A percentile compares a stretch with the other conserved stretches of the same genome.
Evolutionary conservation across 257 asterid species (phyloP).

Genomic region (Handroanthus guayacan): DNA sequence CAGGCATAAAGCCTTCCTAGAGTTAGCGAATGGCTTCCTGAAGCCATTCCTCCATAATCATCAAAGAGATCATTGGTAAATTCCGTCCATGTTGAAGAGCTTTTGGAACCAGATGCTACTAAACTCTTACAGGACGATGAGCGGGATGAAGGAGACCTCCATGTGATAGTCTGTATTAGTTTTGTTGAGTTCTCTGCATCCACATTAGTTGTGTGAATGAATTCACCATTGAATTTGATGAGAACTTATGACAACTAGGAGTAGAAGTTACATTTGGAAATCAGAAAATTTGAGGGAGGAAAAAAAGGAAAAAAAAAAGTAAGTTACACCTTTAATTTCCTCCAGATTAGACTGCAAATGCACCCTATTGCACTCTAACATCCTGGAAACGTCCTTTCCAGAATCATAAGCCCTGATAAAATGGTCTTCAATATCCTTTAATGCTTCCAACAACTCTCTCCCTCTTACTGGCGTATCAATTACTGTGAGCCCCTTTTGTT

Average conservation of each 20-base stretch:
- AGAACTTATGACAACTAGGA: neutral
- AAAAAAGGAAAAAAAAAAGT: no score
- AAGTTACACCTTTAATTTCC: conserved; percentile 71
- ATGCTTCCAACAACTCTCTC: conserved; percentile 88
- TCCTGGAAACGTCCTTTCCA: conserved; percentile 87
- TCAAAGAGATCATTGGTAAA: conserved; percentile 62
- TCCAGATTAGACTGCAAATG: conserved; percentile 83
- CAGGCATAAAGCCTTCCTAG: conserved; percentile 91
- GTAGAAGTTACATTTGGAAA: no score
- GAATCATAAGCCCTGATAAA: conserved; percentile 84
- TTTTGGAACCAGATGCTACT: conserved; percentile 60
- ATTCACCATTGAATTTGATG: neutral
- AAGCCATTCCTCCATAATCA: conserved; percentile 72
- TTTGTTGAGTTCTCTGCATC: conserved; percentile 63
- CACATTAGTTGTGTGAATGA: neutral
- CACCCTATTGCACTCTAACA: conserved; percentile 89
- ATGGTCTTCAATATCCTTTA: conserved; percentile 81
- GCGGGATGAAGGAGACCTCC: conserved; percentile 51
- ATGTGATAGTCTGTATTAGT: conserved; percentile 54
- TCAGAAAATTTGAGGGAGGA: neutral
- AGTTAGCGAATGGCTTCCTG: conserved; percentile 74
- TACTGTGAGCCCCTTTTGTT: conserved; percentile 61
- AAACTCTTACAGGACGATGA: conserved; percentile 65
- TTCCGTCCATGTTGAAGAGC: conserved; percentile 65
- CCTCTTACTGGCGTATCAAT: conserved; percentile 79